A percentile compares a stretch with the other conserved stretches of the same genome.
These are phyloP conservation scores for Barbarea vulgaris DNA, from an alignment of 345 rosid species.

Conservation along the genomic window DNA sequence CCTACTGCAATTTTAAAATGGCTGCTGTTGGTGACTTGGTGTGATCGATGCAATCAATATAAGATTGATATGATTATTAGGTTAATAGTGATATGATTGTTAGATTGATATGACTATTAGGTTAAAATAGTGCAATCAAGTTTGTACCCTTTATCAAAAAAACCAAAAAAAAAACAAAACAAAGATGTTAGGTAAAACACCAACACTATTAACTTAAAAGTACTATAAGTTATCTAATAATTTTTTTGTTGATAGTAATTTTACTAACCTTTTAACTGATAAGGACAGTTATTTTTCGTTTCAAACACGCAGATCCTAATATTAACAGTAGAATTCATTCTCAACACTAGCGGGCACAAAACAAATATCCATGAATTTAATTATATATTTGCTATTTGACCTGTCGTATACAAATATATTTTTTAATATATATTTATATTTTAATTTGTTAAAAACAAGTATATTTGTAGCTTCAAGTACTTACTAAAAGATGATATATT, in stretches of 20 bases:
- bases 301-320: not conserved
- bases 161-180: too few species aligned
- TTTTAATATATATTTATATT: too few species aligned
- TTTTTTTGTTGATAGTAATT: not conserved
- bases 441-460: too few species aligned
- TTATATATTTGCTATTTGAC: not conserved
- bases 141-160: too few species aligned
- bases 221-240: not conserved
- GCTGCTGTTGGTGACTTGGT: not conserved
- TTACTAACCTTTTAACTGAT: not conserved
- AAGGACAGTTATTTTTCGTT: not conserved
- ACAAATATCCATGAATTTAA: too few species aligned
- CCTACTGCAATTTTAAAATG: not conserved
- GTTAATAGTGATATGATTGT: too few species aligned
- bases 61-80: constrained; percentile 13
- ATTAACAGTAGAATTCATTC: too few species aligned
- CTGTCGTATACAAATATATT: not conserved
- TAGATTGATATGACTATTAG: too few species aligned
- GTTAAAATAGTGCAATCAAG: not conserved
- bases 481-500: too few species aligned
- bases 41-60: constrained; percentile 12
- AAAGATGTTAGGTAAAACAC: not conserved
- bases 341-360: not conserved
- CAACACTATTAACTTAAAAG: too few species aligned
- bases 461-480: not conserved